Conservation (phyloP, 164 flowering plant genomes). For the Annona cherimola region DNA sequence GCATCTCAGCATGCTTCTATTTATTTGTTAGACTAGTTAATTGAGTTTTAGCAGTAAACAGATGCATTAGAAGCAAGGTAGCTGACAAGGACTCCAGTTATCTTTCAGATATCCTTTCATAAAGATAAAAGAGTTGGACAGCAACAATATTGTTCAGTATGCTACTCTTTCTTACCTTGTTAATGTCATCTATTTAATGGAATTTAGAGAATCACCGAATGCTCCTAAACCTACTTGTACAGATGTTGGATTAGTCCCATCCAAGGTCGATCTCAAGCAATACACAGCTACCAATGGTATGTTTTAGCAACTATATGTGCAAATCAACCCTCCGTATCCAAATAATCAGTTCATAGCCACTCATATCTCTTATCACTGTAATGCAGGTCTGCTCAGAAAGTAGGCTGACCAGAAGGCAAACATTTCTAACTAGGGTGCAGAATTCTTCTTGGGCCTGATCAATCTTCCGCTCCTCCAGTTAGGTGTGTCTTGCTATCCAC, state of each 20-base stretch:
- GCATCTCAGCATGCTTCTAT: neutral
- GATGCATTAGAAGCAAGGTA: neutral
- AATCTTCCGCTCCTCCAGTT: neutral
- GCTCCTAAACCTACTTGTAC: constrained; percentile 2
- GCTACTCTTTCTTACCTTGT: constrained; percentile 1
- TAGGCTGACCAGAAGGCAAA: neutral
- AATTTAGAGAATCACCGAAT: neutral
- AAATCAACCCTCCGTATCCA: neutral
- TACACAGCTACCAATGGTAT: neutral
- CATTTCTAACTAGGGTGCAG: neutral
- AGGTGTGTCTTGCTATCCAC: constrained; percentile 4
- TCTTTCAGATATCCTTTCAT: neutral
- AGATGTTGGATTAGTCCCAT: constrained; percentile 1
- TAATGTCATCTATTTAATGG: neutral
- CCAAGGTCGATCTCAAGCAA: neutral
- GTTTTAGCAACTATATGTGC: constrained; percentile 2
- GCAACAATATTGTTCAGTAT: neutral
- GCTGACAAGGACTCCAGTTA: neutral
- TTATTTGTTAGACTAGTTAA: neutral
- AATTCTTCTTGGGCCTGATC: neutral
- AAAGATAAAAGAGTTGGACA: neutral
- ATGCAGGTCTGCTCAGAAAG: constrained; percentile 8
- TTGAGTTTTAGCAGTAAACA: neutral
- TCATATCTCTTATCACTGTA: constrained; percentile 10
- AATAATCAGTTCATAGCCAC: constrained; percentile 3